Base-by-base conservation (phyloP, 1,139 yeast genomes). In the Geotrichum fermentans region DNA sequence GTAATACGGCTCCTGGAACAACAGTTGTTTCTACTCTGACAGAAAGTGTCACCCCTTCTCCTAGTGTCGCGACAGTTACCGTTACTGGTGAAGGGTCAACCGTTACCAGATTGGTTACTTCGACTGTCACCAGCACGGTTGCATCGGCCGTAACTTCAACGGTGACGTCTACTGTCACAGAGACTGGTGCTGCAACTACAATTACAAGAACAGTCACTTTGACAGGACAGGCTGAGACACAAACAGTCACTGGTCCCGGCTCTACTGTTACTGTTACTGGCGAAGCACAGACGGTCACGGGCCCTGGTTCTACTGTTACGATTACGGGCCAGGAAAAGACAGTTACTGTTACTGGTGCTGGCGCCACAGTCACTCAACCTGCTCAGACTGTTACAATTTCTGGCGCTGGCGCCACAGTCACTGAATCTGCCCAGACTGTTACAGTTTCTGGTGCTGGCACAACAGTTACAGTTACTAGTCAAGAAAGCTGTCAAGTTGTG, bases 381-480 rank as follows among this genome's bases (percentile, higher is more conserved):
- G 45, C 21, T 6, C 39, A 51, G 32, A 29, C 52, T 28, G 40
- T 40, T 10, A 35, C 52, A 36, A 43, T 40, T 43, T 50, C 53
- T 3, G 40, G n/a, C 20, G 34, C 48, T 29, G 51, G 41, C 16
- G 41, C 47, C 8, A 44, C 55, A 32, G 52, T 35, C 22, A 51
- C 56, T 22, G 52, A 39, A 17, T 42, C 51, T 30, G 51, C 47
- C 22, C 43, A 42, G 29, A 55, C 52, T n/a, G 46, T 33, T 2
- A 43, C 58, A 17, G 51, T 53, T 20, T 53, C 52, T 17, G 51
- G 46, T 8, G 43, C 50, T 18, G 51, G 50, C 10, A 6, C 28
- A 21, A 40, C 52, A 5, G 44, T 40, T 8, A 52, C 55, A 38
- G 51, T 43, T 13, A 54, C 57, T 33, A 50, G 36, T 18, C 36